These are phyloP conservation scores for Phytophthora litchii DNA, from an alignment of 352 stramenopile species.

Conservation along the genomic window DNA sequence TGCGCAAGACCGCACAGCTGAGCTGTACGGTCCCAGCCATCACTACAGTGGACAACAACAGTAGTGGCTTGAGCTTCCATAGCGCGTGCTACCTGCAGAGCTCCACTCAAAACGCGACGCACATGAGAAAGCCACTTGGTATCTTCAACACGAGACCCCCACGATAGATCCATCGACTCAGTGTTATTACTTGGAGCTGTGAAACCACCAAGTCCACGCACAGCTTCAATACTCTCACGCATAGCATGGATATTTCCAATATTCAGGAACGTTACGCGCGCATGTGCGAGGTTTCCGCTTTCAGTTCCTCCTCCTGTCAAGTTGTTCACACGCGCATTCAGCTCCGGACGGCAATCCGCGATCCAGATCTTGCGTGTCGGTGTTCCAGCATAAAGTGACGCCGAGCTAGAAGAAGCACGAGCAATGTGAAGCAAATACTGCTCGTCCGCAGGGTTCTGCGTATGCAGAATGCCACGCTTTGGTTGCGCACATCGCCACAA, in stretches of 20 bases:
- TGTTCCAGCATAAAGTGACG: constrained; percentile 17
- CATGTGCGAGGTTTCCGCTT: constrained; percentile 76
- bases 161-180: constrained; percentile 63
- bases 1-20: constrained; percentile 87
- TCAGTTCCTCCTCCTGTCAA: constrained; percentile 91
- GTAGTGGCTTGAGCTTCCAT: constrained; percentile 75
- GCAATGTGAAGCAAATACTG: constrained; percentile 73
- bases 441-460: constrained; percentile 75
- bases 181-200: constrained; percentile 34
- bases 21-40: constrained; percentile 92
- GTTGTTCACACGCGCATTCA: constrained; percentile 92
- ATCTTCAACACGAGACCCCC: constrained; percentile 71
- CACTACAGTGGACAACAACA: constrained; percentile 91
- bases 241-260: constrained; percentile 95
- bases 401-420: constrained; percentile 20
- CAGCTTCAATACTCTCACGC: constrained; percentile 81
- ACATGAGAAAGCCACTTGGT: constrained; percentile 86
- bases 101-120: constrained; percentile 68
- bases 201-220: constrained; percentile 62
- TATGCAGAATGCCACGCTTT: constrained; percentile 83
- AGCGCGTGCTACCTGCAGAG: constrained; percentile 64
- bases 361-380: constrained; percentile 80
- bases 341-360: constrained; percentile 87
- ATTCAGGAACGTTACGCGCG: constrained; percentile 85
- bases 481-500: constrained; percentile 89